Evolutionary conservation across 192 early-diverging fungal species (phyloP).

Genomic region (Coemansia sp.): DNA sequence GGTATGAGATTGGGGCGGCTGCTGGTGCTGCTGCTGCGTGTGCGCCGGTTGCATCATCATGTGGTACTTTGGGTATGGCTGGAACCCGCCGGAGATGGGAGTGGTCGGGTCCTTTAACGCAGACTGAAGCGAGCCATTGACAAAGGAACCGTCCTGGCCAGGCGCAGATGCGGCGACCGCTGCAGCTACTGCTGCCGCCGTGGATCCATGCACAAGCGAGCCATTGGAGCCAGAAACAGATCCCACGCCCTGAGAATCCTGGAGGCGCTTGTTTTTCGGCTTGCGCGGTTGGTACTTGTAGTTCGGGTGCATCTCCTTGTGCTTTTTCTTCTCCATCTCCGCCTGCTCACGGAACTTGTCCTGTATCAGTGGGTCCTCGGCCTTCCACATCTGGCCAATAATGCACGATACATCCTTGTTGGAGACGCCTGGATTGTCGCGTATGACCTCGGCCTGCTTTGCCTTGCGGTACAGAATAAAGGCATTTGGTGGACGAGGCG

Average conservation of each 20-base stretch:
- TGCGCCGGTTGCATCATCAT: slow-evolving; percentile 46
- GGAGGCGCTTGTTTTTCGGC: slow-evolving; percentile 51
- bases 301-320: slow-evolving; percentile 56
- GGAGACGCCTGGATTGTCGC: slow-evolving; percentile 53
- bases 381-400: slow-evolving; percentile 59
- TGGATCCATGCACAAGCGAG: slow-evolving; percentile 17
- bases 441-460: slow-evolving; percentile 56
- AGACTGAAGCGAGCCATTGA: slow-evolving; percentile 27
- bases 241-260: slow-evolving; percentile 37
- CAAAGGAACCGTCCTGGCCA: slow-evolving; percentile 38
- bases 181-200: slow-evolving; percentile 2
- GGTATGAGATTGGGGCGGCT: slow-evolving; percentile 26
- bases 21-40: slow-evolving; percentile 18
- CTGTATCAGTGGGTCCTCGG: slow-evolving; percentile 46
- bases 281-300: slow-evolving; percentile 62
- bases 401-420: slow-evolving; percentile 60
- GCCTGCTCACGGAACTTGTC: slow-evolving; percentile 57
- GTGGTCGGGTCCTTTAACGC: slow-evolving; percentile 29
- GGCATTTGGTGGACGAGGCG: slow-evolving; percentile 55
- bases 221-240: slow-evolving; percentile 12
- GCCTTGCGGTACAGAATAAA: slow-evolving; percentile 60
- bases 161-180: neutral
- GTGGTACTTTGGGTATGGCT: slow-evolving; percentile 48
- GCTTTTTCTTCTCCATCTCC: slow-evolving; percentile 56
- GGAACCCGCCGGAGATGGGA: slow-evolving; percentile 18